phyloP scores from a whole-genome alignment of 1,139 yeast species.

The Taphrina wiesneri region DNA sequence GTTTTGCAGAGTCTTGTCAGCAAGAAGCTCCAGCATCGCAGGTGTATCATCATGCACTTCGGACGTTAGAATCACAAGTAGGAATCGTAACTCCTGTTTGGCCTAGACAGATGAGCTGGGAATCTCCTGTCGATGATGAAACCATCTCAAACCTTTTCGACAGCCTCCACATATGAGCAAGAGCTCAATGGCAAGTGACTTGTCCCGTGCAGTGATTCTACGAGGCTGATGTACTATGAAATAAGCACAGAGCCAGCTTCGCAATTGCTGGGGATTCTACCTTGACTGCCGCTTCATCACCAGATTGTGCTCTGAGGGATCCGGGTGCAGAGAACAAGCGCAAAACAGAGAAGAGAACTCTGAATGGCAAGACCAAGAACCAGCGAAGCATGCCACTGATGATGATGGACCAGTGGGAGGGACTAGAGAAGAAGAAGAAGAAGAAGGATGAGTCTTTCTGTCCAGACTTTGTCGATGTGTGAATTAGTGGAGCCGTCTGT shows the following conservation, averaged over 20 bases:
- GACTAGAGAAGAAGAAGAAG: no score
- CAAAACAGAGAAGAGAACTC: constrained; percentile 5
- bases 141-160: neutral
- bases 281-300: constrained; percentile 13
- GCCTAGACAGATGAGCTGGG: neutral
- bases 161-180: constrained; percentile 48
- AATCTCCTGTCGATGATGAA: neutral
- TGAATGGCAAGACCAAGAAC: constrained; percentile 15
- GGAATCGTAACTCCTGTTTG: constrained; percentile 65
- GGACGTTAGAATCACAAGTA: constrained; percentile 72
- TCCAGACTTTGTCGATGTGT: no score
- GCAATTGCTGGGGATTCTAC: neutral
- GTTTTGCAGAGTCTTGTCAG: constrained; percentile 50
- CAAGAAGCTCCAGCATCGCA: constrained; percentile 58
- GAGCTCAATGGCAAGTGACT: constrained; percentile 47
- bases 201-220: constrained; percentile 18
- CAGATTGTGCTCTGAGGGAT: neutral
- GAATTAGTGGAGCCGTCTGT: no score
- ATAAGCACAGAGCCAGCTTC: neutral
- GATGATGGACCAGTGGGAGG: no score
- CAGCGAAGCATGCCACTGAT: constrained; percentile 27
- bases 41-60: constrained; percentile 66
- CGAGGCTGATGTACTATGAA: neutral
- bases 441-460: no score
- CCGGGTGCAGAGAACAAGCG: constrained; percentile 8